Evolutionary conservation across 2,329 filamentous ascomycete species (phyloP).

Genomic region (Chalaropsis thielavioides): DNA sequence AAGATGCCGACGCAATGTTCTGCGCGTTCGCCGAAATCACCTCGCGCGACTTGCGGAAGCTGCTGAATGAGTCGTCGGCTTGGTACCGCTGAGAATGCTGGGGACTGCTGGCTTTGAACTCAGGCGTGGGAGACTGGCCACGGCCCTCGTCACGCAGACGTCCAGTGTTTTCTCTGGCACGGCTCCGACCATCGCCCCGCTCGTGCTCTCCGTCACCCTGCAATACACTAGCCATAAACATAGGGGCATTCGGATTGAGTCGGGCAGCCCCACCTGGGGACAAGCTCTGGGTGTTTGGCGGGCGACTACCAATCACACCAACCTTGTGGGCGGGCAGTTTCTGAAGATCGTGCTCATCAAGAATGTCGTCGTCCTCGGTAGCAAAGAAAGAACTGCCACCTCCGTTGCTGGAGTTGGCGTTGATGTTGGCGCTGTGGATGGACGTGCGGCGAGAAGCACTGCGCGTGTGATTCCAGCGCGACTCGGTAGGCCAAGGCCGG

Average conservation of each 20-base stretch:
- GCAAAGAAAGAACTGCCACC: slow-evolving; percentile 24
- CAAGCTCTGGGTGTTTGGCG: slow-evolving; percentile 26
- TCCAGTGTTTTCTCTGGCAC: slow-evolving; percentile 26
- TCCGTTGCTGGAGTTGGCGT: slow-evolving; percentile 22
- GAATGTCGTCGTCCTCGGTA: slow-evolving; percentile 49
- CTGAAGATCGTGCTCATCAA: slow-evolving; percentile 42
- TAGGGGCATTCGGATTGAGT: slow-evolving; percentile 79
- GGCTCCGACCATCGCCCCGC: slow-evolving; percentile 19
- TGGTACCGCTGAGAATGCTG: neutral
- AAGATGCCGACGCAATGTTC: slow-evolving; percentile 27
- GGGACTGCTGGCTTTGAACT: neutral
- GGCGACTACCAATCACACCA: slow-evolving; percentile 68
- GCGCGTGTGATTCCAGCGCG: slow-evolving; percentile 37
- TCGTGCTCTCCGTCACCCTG: slow-evolving; percentile 28
- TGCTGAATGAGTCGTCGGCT: slow-evolving; percentile 18
- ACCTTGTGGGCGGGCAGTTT: slow-evolving; percentile 41
- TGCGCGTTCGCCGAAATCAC: slow-evolving; percentile 43
- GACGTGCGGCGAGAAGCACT: slow-evolving; percentile 70
- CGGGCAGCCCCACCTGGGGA: slow-evolving; percentile 41
- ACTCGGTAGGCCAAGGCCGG: slow-evolving; percentile 51
- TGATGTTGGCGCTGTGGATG: slow-evolving; percentile 58
- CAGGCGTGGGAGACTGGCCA: neutral
- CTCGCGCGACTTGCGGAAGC: slow-evolving; percentile 42
- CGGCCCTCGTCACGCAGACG: too few species aligned
- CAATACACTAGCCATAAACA: slow-evolving; percentile 64